phyloP scores from a whole-genome alignment of 129 eudicot genomes.

The Silybum marianum region DNA sequence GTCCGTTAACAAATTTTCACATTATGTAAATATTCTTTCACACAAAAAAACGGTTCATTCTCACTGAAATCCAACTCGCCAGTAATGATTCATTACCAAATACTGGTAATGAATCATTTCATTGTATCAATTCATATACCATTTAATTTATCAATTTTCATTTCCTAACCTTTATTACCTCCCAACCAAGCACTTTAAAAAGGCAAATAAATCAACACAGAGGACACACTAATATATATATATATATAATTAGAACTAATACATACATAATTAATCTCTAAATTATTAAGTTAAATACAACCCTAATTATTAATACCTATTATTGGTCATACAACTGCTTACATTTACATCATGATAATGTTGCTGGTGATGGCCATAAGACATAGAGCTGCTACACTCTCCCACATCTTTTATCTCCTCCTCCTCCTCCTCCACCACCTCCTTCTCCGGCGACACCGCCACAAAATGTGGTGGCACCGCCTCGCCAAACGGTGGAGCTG shows the following conservation, averaged over 20 bases:
- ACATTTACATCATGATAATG: constrained; percentile 75
- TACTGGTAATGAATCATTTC: too few species aligned
- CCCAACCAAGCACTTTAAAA: background rate
- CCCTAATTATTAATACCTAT: constrained; percentile 41
- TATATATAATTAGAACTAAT: constrained; percentile 20
- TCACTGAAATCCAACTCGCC: too few species aligned
- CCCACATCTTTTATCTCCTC: constrained; percentile 74
- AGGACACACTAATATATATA: constrained; percentile 11
- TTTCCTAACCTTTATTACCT: background rate
- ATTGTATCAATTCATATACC: too few species aligned
- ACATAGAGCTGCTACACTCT: constrained; percentile 55
- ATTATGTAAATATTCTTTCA: too few species aligned
- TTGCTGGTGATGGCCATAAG: constrained; percentile 48
- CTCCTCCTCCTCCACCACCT: constrained; percentile 37
- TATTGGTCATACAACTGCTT: constrained; percentile 60
- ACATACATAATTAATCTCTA: constrained; percentile 32
- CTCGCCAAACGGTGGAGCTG: constrained; percentile 33
- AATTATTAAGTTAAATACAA: background rate
- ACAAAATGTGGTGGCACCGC: constrained; percentile 41
- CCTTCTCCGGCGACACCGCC: constrained; percentile 39
- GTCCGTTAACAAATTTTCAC: too few species aligned
- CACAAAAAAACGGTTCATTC: too few species aligned
- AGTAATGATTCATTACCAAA: too few species aligned
- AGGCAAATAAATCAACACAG: background rate
- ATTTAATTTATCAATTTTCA: too few species aligned